Evolutionary conservation across 2,329 filamentous ascomycete species (phyloP).

Genomic region (Thermoascus crustaceus): DNA sequence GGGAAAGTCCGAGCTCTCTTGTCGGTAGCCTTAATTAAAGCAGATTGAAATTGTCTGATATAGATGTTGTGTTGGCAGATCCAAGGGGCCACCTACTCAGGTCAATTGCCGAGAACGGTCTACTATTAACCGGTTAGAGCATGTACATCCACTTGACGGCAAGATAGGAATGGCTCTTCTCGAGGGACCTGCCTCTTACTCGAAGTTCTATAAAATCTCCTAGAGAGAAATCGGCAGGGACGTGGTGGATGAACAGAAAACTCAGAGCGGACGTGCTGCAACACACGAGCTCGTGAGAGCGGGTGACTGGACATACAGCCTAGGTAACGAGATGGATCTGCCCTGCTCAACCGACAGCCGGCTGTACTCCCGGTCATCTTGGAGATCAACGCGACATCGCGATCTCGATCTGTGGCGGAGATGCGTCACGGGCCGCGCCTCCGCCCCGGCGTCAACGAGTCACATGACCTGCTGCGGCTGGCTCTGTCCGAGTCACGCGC

Average conservation of each 20-base stretch:
- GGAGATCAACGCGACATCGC: not conserved
- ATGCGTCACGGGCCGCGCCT: slow-evolving; percentile 1
- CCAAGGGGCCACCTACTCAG: slow-evolving; percentile 6
- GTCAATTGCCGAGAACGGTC: slow-evolving; percentile 1
- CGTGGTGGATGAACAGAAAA: not conserved
- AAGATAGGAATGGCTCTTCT: not conserved
- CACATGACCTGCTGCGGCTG: not conserved
- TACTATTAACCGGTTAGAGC: slow-evolving; percentile 11
- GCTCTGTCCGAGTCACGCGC: too few species aligned
- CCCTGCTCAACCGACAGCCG: not conserved
- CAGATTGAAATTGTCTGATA: too few species aligned
- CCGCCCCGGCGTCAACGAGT: not conserved
- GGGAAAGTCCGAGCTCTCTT: too few species aligned
- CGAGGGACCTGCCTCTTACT: not conserved
- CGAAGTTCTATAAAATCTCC: not conserved
- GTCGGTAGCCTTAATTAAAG: too few species aligned
- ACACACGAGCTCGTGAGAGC: not conserved
- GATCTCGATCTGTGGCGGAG: slow-evolving; percentile 1
- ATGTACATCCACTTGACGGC: not conserved
- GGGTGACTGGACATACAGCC: not conserved
- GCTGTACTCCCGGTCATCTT: not conserved
- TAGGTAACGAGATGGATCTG: not conserved
- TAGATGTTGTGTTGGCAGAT: not conserved
- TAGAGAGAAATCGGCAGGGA: too few species aligned
- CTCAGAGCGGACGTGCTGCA: not conserved